Base-by-base conservation (phyloP, 495 filamentous ascomycete genomes). In the Cenococcum geophilum region DNA sequence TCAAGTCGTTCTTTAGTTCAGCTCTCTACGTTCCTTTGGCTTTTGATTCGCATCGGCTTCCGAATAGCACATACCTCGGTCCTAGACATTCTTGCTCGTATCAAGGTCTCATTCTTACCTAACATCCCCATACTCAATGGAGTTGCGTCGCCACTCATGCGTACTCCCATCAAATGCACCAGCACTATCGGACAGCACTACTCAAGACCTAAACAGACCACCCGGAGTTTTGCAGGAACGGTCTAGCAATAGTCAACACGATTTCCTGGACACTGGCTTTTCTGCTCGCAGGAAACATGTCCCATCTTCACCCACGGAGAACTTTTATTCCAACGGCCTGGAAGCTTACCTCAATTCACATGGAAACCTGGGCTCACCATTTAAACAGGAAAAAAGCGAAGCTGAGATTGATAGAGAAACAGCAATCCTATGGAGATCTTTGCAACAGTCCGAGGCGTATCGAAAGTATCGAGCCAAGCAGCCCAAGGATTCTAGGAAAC, bases 391-490 rank as follows among this genome's bases (percentile, higher is more conserved):
- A 48, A 65, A 62, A 55, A 42, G 49, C 16, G 58, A 68, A 62
- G 34, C 34, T 42, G 57, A 69, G 56, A 55, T 69, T 34, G 52
- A 68, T 32, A 55, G 60, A 25, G 61, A 72, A 52, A 64, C 67
- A 21, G 61, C 68, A 35, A 58, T 34, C 12, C 54, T 75, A 21
- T 72, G 65, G 22, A 27, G 49, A 34, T 40, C 62, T 8, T 59
- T 73, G n/a, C 37, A 70, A 43, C 40, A 80, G 77, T 72, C 65
- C 71, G 67, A 64, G 40, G 75, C 83, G 58, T 96, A 93, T 74
- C 76, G 75, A 49, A 79, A 83, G 62, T 88, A 87, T 72, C 80
- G 91, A 63, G 80, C 80, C 54, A 82, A 85, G 62, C 87, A 89
- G 58, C 49, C 66, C 10, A 77, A 79, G 43, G 77, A 78, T 51